Evolutionary conservation across 345 rosid genomes (phyloP), one percentile per base, ranked within the genome.

Genomic region (Populus nigra): DNA sequence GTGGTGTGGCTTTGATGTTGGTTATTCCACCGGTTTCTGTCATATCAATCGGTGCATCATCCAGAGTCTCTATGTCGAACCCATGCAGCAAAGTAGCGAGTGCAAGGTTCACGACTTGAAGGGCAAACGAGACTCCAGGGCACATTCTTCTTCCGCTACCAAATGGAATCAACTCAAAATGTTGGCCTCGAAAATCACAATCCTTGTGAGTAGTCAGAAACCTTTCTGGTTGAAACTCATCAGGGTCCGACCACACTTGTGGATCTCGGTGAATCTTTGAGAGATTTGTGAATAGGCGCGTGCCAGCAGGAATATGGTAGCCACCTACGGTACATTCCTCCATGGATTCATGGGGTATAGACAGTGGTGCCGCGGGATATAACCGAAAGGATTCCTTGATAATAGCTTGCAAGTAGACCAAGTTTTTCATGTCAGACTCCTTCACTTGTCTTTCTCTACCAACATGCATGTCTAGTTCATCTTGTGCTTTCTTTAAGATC

Each of bases 391-490:
- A 22, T 74, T 84, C 87, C 45, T 82, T 82, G 5, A 82, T 5
- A 5, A 79, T 41, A 3, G 83, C 83, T 73, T 77, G 83, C 20
- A 86, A 76, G 68, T 83, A 86, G 12, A 45, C 76, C 27, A 86
- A 67, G 16, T 76, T 78, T 22, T 41, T 31, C 2, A 62, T 5
- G 71, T 86, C 88, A 18, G 83, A 76, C 39, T 80, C 84, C 0
- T 33, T n/a, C 25, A 81, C 79, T 33, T 39, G 73, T 20, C 84
- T 69, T 25, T 81, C 79, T 65, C 31, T 76, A 3, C 86, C 84
- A 13, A 82, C 59, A 3, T 33, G 39, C 13, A 1, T 17, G 68
- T 79, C 81, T 7, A 84, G 17, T 70, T 84, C 87, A 0, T 73
- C 2, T 70, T 77, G 85, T 4, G 71, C 85, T 29, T 79, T 76